These are phyloP conservation scores for Xylaria venustula DNA, from an alignment of 495 filamentous ascomycete genomes.

Conservation along the genomic window DNA sequence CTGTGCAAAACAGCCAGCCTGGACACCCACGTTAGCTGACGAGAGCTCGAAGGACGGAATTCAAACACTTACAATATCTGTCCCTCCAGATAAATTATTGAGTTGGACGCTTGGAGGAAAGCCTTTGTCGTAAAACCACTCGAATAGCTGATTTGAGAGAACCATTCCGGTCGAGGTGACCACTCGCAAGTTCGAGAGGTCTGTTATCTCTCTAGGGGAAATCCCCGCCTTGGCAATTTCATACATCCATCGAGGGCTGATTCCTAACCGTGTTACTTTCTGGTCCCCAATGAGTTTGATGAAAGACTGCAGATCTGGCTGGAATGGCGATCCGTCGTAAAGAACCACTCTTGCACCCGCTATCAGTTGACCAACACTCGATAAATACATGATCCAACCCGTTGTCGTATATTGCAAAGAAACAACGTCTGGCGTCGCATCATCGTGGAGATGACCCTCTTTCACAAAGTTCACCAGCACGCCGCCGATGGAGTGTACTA, in stretches of 20 bases:
- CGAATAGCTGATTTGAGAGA: slow-evolving; percentile 66
- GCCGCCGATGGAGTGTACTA: slow-evolving; percentile 68
- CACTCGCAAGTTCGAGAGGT: slow-evolving; percentile 55
- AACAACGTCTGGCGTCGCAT: slow-evolving; percentile 46
- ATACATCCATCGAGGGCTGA: slow-evolving; percentile 70
- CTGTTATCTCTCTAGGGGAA: slow-evolving; percentile 56
- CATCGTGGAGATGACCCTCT: slow-evolving; percentile 61
- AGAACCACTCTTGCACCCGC: slow-evolving; percentile 58
- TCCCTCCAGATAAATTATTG: slow-evolving; percentile 74
- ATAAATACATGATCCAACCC: slow-evolving; percentile 85
- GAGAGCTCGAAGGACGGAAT: neutral
- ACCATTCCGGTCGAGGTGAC: slow-evolving; percentile 80
- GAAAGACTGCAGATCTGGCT: slow-evolving; percentile 60
- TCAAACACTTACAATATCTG: slow-evolving; percentile 57
- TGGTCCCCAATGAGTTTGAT: slow-evolving; percentile 59
- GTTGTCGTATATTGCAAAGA: slow-evolving; percentile 62
- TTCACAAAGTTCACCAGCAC: slow-evolving; percentile 58
- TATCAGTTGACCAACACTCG: slow-evolving; percentile 51
- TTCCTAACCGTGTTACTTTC: slow-evolving; percentile 61
- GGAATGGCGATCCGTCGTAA: slow-evolving; percentile 78
- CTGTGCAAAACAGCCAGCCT: slow-evolving; percentile 65
- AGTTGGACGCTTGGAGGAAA: slow-evolving; percentile 66
- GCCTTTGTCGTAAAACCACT: slow-evolving; percentile 80
- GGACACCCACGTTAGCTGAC: neutral
- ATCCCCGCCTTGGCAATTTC: slow-evolving; percentile 62